Base-by-base conservation (phyloP, 495 filamentous ascomycete species). In the Penicillium goetzii region DNA sequence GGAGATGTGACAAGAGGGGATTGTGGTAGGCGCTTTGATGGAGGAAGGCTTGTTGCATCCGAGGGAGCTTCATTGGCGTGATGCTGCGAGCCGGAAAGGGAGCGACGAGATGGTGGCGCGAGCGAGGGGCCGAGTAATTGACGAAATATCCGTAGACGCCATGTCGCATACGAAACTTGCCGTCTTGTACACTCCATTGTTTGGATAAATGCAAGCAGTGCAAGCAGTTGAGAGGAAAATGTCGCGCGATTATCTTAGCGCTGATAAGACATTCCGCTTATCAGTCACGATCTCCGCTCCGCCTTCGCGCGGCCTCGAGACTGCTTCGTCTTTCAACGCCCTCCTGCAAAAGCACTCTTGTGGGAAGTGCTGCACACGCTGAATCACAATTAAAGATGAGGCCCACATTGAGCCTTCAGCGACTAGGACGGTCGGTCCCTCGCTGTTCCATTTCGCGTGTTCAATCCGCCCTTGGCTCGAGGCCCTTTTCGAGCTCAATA, bases 11-110 rank as follows among this genome's bases (percentile, higher is more conserved):
- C 36, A 6, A 81, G 62, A 26, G 76, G 74, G 4, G 78, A 81
- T 75, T 77, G 77, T 32, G 78, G 77, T 66, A 78, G 77, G 26
- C 65, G 76, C 56, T 75, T 62, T 30, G 73, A 84, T 53, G 72
- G 77, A 47, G 66, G 60, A 12, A 54, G 47, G 0, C 55, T 32
- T 15, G 26, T 19, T 15, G 63, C 34, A 12, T 60, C 45, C 6
- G 55, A 41, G 3, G 59, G 33, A 34, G 53, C 33, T 58, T 63
- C 33, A 50, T 68, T 36, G 45, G 38, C 25, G 30, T 19, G 28
- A 43, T 56, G 28, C 11, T 2, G 58, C 51, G 59, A 63, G 55
- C 45, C 64, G 25, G 66, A 65, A 8, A 68, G 61, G 45, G 41
- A n/a, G 30, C 62, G 64, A 21, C 15, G 61, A 11, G 51, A 36